Conservation (phyloP, 1,284 basidiomycete species). For the Psilocybe mexicana region DNA sequence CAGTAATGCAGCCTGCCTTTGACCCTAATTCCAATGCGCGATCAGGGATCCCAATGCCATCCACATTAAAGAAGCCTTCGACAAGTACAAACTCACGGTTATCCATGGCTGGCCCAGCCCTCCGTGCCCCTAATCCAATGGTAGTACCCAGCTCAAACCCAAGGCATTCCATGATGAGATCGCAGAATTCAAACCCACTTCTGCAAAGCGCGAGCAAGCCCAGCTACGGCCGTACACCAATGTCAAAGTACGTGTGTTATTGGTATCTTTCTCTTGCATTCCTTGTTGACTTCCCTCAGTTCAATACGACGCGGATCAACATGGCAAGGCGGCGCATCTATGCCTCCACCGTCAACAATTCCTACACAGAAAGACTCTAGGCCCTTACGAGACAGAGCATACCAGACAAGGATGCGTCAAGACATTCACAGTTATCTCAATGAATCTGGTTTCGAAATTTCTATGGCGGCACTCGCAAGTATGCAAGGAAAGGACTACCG, state of each 20-base stretch:
- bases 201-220: slow-evolving; percentile 69
- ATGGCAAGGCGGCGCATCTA: slow-evolving; percentile 53
- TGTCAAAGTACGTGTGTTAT: slow-evolving; percentile 55
- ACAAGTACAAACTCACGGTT: slow-evolving; percentile 49
- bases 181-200: slow-evolving; percentile 65
- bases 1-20: slow-evolving; percentile 54
- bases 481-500: slow-evolving; percentile 85
- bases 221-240: slow-evolving; percentile 72
- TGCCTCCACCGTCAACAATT: slow-evolving; percentile 46
- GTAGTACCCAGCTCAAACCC: slow-evolving; percentile 54
- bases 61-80: slow-evolving; percentile 65
- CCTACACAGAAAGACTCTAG: slow-evolving; percentile 68
- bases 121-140: slow-evolving; percentile 52
- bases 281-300: slow-evolving; percentile 12
- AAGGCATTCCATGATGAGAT: slow-evolving; percentile 64
- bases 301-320: slow-evolving; percentile 69
- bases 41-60: slow-evolving; percentile 58
- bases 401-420: slow-evolving; percentile 72
- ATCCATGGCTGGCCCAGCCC: slow-evolving; percentile 69
- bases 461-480: slow-evolving; percentile 63
- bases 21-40: slow-evolving; percentile 55
- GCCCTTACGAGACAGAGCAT: slow-evolving; percentile 70
- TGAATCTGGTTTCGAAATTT: slow-evolving; percentile 62
- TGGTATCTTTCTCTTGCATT: neutral
- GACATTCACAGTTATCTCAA: slow-evolving; percentile 74